These are phyloP conservation scores for Detonula confervacea DNA, from an alignment of 352 stramenopile species.

Conservation along the genomic window DNA sequence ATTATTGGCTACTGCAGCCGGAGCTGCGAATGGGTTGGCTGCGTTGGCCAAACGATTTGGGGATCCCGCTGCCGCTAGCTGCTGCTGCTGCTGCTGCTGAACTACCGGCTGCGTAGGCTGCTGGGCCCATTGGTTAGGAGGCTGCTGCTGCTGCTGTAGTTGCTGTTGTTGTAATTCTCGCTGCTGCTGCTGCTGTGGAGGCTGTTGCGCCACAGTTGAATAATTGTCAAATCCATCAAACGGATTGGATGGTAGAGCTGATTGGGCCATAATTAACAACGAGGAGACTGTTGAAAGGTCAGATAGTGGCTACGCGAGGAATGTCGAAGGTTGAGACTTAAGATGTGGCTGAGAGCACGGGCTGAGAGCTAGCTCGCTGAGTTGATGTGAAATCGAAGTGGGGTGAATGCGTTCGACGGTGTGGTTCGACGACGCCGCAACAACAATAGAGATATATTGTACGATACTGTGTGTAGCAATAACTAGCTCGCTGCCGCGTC, in stretches of 20 bases:
- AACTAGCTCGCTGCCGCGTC: no score
- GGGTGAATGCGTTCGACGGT: no score
- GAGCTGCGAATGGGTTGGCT: neutral
- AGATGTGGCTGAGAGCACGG: no score
- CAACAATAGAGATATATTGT: no score
- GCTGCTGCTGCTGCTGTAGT: neutral
- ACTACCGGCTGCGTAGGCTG: neutral
- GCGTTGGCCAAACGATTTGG: neutral
- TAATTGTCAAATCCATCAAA: conserved; percentile 58
- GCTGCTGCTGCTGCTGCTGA: neutral
- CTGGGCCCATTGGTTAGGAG: neutral
- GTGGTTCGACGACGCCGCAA: no score
- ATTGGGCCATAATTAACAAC: no score
- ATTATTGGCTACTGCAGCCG: neutral
- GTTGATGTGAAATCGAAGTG: no score
- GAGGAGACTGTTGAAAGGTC: no score
- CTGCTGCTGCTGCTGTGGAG: neutral
- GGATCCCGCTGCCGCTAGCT: neutral
- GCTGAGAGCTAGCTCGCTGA: no score
- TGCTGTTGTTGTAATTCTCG: neutral
- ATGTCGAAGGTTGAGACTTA: no score
- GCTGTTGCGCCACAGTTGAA: conserved; percentile 1
- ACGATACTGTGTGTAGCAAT: no score
- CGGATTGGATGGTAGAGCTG: conserved; percentile 35
- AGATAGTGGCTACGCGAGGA: no score